Base-by-base conservation (phyloP, 331 rosid species). In the Arachis monticola region DNA sequence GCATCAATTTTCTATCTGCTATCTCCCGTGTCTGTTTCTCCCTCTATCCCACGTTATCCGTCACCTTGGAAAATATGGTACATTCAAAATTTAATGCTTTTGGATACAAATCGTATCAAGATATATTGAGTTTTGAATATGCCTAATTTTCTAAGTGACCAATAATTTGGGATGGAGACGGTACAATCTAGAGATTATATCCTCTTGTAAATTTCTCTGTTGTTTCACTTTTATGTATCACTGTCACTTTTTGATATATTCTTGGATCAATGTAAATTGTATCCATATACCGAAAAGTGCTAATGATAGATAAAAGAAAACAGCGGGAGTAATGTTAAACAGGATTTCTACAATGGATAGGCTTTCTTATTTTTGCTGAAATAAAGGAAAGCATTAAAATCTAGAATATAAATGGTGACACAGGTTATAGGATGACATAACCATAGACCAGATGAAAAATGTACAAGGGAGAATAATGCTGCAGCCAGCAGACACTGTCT, bases 381-480 rank as follows among this genome's bases (percentile, higher is more conserved):
- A 46, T 64, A 60, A 40, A 56, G 58, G 56, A 69, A 45, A 58
- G 30, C 12, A 55, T 69, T 74, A 52, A 60, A 10, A 30, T 53
- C 60, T 42, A n/a, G 71, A 22, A 7, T 60, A 42, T 52, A 32
- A 12, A 63, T 60, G 67, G 10, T 44, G 77, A n/a, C 30, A 27
- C 50, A 2, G 13, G n/a, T 3, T 50, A 14, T 64, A 10, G 47
- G 10, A 52, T 41, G 14, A 60, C 52, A 35, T 42, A 63, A 69
- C 11, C 56, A 10, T 47, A 46, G 1, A 48, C 48, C 31, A 35
- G 35, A 67, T 31, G 53, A 76, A 59, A 14, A 30, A 9, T 17
- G 5, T 76, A 7, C 50, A 30, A 45, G 60, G 59, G 40, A 59
- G 46, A 77, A 76, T 42, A 27, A 27, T 55, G 60, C 51, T 57